A percentile compares a stretch with the other conserved stretches of the same genome.
Conservation (phyloP, 2,329 filamentous ascomycete species). For the Trichothecium roseum region DNA sequence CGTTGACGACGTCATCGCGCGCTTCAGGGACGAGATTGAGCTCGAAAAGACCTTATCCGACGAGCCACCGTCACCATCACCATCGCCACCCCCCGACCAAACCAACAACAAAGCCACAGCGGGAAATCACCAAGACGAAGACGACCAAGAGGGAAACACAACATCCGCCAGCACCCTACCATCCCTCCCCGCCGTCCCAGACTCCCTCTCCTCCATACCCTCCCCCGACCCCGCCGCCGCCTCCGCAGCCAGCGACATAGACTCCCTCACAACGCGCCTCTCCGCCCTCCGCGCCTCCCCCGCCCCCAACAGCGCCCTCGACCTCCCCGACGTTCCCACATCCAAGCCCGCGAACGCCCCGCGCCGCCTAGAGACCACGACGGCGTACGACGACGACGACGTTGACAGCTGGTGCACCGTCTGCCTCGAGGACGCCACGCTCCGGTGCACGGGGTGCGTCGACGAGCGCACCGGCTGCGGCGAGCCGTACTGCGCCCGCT, state of each 20-base stretch:
- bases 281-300: conserved; percentile 32
- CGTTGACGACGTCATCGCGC: conserved; percentile 32
- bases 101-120: conserved; percentile 2
- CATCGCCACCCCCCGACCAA: not conserved
- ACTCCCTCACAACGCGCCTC: conserved; percentile 40
- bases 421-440: conserved; percentile 66
- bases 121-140: conserved; percentile 4
- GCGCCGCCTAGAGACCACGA: conserved; percentile 26
- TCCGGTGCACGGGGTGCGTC: conserved; percentile 64
- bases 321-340: conserved; percentile 39
- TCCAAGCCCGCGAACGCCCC: conserved; percentile 33
- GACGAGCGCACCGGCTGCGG: conserved; percentile 36
- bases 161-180: too few species aligned
- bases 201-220: conserved; percentile 24
- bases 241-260: conserved; percentile 19
- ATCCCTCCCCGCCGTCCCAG: conserved; percentile 35
- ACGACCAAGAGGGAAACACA: too few species aligned
- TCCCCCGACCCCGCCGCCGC: conserved; percentile 14
- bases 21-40: conserved; percentile 34
- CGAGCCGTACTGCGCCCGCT: conserved; percentile 56
- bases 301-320: conserved; percentile 20
- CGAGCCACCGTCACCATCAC: not conserved
- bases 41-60: conserved; percentile 16
- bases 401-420: conserved; percentile 72
- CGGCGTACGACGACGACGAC: conserved; percentile 56